phyloP scores from a whole-genome alignment of 495 filamentous ascomycete species.

The Talaromyces trachyspermus region DNA sequence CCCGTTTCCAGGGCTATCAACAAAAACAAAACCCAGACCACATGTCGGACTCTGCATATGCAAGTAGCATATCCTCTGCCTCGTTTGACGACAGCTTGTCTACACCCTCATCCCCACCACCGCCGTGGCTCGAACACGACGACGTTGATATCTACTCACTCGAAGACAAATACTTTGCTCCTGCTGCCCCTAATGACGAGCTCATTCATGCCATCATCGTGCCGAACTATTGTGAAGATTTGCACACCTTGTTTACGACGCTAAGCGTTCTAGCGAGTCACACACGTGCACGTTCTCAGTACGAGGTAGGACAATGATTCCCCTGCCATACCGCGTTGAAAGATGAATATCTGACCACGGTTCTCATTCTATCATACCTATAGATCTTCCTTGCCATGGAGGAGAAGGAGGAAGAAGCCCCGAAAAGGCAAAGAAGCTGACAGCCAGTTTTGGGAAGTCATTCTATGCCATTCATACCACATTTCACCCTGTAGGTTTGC shows the following conservation, averaged over 20 bases:
- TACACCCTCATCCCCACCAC: not conserved
- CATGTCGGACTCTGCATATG: not conserved
- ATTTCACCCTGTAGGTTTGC: constrained; percentile 52
- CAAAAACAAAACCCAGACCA: not conserved
- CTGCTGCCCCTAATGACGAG: constrained; percentile 12
- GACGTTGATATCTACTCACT: not conserved
- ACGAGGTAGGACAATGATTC: constrained; percentile 52
- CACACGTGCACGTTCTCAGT: constrained; percentile 50
- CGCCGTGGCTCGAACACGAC: not conserved
- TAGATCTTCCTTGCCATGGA: constrained; percentile 66
- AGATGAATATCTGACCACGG: not conserved
- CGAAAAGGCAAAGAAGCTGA: constrained; percentile 45
- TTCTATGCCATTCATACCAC: constrained; percentile 55
- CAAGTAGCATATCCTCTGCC: not conserved
- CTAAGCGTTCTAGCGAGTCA: constrained; percentile 58
- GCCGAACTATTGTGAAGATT: constrained; percentile 62
- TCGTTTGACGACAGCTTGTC: not conserved
- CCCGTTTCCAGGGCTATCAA: not conserved
- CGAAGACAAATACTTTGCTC: not conserved
- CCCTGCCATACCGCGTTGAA: not conserved
- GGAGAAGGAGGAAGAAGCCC: constrained; percentile 44
- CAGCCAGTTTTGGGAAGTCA: constrained; percentile 46
- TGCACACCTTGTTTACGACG: constrained; percentile 55
- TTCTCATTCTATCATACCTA: not conserved
- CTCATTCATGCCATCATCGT: constrained; percentile 57